Evolutionary conservation across 2,329 filamentous ascomycete genomes (phyloP), one percentile per base, ranked within the genome.

Genomic region (Fusarium sororula): DNA sequence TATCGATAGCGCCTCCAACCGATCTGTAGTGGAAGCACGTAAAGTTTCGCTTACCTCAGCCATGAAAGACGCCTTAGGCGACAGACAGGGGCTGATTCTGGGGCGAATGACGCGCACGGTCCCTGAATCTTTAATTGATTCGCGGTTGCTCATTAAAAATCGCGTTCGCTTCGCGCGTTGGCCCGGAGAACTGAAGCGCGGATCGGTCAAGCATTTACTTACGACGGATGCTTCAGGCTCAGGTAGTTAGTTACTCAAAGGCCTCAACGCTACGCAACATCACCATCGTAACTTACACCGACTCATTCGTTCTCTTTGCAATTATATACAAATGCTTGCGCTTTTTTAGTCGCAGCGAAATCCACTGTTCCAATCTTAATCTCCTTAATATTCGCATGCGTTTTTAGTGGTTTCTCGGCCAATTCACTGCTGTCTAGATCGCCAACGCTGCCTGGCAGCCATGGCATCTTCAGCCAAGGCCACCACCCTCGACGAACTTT

Each of bases 401-500:
- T 68, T 68, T 70, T 60, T 68, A 64, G 61, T 60, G 68, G 73
- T 72, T 75, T 56, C 66, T 62, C 68, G 74, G 79, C 79, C 78
- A 72, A 74, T 72, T 75, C 59, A 68, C 76, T 78, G 81, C 80
- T 81, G 78, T 82, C 77, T 80, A 83, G 83, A 82, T 83, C 77
- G 83, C 81, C 80, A 63, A 74, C 73, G 82, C 81, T 82, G 82
- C 81, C 78, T 80, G 66, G 78, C 80, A 81, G 82, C 79, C 81
- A 84, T 84, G 81, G 81, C 82, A 83, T 84, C 82, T 83, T 81
- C 82, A 81, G 82, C 80, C 72, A 70, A 78, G 80, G 81, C 80
- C 75, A 72, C 80, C 69, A 77, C 85, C 77, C 83, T 91, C 76
- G 87, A 90, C 72, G 84, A 85, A 65, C 83, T 91, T 61, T 84